Conservation (phyloP, 805 yeast species). For the Yamadazyma olivae region DNA sequence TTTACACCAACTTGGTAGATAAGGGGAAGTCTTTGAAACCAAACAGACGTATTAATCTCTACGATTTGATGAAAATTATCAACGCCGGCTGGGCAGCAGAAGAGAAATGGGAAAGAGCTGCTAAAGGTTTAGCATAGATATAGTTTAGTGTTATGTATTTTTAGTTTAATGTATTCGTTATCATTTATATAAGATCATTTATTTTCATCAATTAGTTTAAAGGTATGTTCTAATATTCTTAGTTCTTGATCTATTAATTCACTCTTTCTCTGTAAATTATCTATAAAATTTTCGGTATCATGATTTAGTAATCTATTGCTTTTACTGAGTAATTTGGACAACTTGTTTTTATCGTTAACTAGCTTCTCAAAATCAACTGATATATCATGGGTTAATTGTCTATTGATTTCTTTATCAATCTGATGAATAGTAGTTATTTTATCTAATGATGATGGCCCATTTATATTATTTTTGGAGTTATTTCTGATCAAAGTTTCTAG, state of each 20-base stretch:
- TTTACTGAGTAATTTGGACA: slow-evolving; percentile 20
- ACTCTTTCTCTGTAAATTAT: slow-evolving; percentile 38
- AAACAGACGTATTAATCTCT: slow-evolving; percentile 62
- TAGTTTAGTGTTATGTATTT: slow-evolving; percentile 1
- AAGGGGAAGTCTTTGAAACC: slow-evolving; percentile 64
- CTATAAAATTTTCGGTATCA: slow-evolving; percentile 3
- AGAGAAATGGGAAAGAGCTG: slow-evolving; percentile 67
- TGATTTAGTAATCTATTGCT: background rate
- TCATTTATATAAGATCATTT: background rate
- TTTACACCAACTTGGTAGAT: slow-evolving; percentile 69
- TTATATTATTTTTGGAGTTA: slow-evolving; percentile 21
- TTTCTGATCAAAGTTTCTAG: slow-evolving; percentile 20
- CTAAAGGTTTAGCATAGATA: slow-evolving; percentile 31
- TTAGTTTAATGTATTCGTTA: background rate
- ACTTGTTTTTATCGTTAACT: slow-evolving; percentile 18
- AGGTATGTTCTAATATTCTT: slow-evolving; percentile 63
- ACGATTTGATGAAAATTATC: slow-evolving; percentile 67
- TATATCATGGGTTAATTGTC: slow-evolving; percentile 33
- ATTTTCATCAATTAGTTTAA: slow-evolving; percentile 18
- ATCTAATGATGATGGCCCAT: slow-evolving; percentile 20
- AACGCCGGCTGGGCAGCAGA: slow-evolving; percentile 84
- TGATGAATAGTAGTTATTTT: slow-evolving; percentile 41
- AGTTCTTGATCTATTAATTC: slow-evolving; percentile 72
- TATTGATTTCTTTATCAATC: slow-evolving; percentile 33
- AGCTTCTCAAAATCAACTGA: slow-evolving; percentile 27